Evolutionary conservation across 2,329 filamentous ascomycete genomes (phyloP).

Genomic region (Beauveria scarabaeidicola): DNA sequence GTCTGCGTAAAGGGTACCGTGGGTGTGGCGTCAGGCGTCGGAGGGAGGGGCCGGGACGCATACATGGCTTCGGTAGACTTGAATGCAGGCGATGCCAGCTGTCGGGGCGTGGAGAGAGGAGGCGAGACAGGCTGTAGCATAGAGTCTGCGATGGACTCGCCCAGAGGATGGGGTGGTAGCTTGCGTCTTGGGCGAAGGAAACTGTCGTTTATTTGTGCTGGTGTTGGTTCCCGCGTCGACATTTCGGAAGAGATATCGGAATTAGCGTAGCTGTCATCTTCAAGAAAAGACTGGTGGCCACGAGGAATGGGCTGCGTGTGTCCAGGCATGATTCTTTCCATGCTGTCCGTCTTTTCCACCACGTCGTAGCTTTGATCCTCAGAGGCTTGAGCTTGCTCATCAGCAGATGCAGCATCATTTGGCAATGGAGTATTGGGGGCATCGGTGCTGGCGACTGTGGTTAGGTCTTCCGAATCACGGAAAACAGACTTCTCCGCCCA

Average conservation of each 20-base stretch:
- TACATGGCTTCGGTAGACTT: slow-evolving; percentile 4
- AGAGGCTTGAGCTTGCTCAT: slow-evolving; percentile 9
- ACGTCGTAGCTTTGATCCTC: slow-evolving; percentile 35
- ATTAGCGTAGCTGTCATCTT: slow-evolving; percentile 42
- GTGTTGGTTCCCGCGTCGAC: slow-evolving; percentile 40
- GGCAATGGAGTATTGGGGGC: slow-evolving; percentile 12
- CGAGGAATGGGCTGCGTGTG: slow-evolving; percentile 22
- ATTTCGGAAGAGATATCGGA: slow-evolving; percentile 57
- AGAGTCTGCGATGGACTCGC: slow-evolving; percentile 13
- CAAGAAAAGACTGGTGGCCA: slow-evolving; percentile 36
- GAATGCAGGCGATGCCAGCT: background rate
- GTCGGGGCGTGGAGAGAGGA: slow-evolving; percentile 9
- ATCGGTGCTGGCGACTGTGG: slow-evolving; percentile 16
- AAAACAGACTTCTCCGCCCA: slow-evolving; percentile 51
- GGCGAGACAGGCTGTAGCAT: slow-evolving; percentile 7
- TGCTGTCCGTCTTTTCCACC: slow-evolving; percentile 43
- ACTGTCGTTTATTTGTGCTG: slow-evolving; percentile 16
- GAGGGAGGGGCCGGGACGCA: slow-evolving; percentile 33
- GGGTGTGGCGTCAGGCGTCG: slow-evolving; percentile 43
- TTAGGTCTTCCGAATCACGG: slow-evolving; percentile 36
- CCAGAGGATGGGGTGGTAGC: slow-evolving; percentile 29
- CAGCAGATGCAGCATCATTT: background rate
- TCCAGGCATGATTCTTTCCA: slow-evolving; percentile 34
- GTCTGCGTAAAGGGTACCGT: slow-evolving; percentile 29
- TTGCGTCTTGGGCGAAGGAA: slow-evolving; percentile 14